Percentiles rank a stretch among this genome's conserved stretches.
Conservation (phyloP, 345 rosid genomes). For the Carallia pectinifolia region DNA sequence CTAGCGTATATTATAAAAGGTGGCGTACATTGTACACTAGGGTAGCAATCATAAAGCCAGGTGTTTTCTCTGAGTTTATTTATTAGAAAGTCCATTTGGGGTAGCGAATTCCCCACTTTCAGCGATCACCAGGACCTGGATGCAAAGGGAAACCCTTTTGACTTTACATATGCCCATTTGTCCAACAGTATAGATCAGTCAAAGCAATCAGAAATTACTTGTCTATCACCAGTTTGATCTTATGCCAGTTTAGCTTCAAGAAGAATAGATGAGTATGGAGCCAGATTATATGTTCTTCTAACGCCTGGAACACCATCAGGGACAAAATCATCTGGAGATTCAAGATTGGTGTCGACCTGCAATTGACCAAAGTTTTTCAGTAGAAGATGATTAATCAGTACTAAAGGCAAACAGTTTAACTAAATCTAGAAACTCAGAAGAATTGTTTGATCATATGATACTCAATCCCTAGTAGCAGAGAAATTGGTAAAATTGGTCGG, state of each 20-base stretch:
- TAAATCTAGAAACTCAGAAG: too few relatives aligned
- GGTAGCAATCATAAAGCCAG: neutral
- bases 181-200: neutral
- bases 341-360: slow-evolving; percentile 84
- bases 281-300: slow-evolving; percentile 52
- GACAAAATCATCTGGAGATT: slow-evolving; percentile 63
- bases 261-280: slow-evolving; percentile 70
- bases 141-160: neutral
- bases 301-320: slow-evolving; percentile 59
- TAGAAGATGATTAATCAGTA: neutral
- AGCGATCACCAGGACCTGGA: neutral
- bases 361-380: neutral
- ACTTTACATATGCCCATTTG: neutral
- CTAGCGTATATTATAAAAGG: neutral
- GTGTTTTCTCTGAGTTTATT: neutral
- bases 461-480: too few relatives aligned
- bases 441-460: too few relatives aligned
- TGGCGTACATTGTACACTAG: neutral
- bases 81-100: neutral
- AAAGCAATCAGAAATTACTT: neutral
- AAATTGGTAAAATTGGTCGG: too few relatives aligned
- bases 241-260: slow-evolving; percentile 53
- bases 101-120: neutral
- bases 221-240: neutral
- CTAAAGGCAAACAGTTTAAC: neutral